phyloP scores from a whole-genome alignment of 2,329 filamentous ascomycete genomes.

The Neurospora sp. region DNA sequence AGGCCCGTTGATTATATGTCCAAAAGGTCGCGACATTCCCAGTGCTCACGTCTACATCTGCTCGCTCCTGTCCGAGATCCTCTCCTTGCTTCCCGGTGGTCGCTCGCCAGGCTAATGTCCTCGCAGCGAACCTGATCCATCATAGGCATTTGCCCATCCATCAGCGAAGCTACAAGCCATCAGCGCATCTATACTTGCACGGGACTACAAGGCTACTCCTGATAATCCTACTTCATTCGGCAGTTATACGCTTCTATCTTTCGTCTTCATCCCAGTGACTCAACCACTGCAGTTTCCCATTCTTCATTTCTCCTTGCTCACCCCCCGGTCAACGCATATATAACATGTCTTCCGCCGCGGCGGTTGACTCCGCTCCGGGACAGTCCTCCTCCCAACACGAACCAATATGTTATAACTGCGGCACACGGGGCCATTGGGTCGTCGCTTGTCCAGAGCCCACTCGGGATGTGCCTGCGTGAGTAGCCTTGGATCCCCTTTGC shows the following conservation, averaged over 20 bases:
- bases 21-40: background rate
- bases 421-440: slow-evolving; percentile 39
- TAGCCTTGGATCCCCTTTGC: slow-evolving; percentile 11
- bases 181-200: background rate
- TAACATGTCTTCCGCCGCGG: background rate
- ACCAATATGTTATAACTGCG: slow-evolving; percentile 45
- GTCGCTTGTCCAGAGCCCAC: slow-evolving; percentile 43
- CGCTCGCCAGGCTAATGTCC: background rate
- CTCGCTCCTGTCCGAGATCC: background rate
- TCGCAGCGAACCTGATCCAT: background rate
- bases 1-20: background rate
- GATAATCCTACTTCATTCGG: background rate
- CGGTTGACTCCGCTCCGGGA: slow-evolving; percentile 18
- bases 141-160: background rate
- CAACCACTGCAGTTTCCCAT: background rate
- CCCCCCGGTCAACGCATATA: background rate
- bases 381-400: slow-evolving; percentile 20
- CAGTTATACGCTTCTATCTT: background rate
- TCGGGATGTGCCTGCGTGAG: slow-evolving; percentile 40
- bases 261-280: background rate
- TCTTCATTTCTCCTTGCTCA: background rate
- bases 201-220: background rate
- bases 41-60: background rate
- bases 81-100: background rate
- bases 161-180: background rate